phyloP scores from a whole-genome alignment of 1,284 basidiomycete species.

The Exobasidium rhododendri region DNA sequence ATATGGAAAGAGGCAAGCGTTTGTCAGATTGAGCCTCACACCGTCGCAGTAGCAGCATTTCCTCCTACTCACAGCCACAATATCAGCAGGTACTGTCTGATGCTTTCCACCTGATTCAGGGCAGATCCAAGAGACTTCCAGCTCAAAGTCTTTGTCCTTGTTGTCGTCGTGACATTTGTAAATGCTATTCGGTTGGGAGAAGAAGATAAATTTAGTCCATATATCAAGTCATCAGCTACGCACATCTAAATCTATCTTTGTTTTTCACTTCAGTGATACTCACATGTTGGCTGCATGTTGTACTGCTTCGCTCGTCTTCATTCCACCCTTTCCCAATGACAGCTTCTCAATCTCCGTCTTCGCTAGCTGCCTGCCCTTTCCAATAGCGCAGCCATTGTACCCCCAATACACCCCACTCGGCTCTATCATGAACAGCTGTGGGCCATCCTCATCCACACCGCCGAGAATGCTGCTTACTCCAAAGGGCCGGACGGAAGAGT shows the following conservation, averaged over 20 bases:
- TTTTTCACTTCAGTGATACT: slow-evolving; percentile 13
- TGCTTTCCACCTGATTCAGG: slow-evolving; percentile 70
- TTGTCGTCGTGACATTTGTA: slow-evolving; percentile 95
- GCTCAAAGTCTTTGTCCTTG: slow-evolving; percentile 96
- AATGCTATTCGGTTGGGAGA: slow-evolving; percentile 63
- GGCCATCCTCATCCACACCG: slow-evolving; percentile 75
- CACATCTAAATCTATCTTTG: not conserved
- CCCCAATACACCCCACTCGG: slow-evolving; percentile 88
- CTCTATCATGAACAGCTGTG: slow-evolving; percentile 85
- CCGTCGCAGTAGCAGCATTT: too few species aligned
- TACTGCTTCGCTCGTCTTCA: slow-evolving; percentile 61
- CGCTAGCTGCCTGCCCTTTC: slow-evolving; percentile 92
- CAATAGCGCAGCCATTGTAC: slow-evolving; percentile 66
- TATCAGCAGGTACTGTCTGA: slow-evolving; percentile 11
- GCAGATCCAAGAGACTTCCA: slow-evolving; percentile 96
- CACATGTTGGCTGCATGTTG: slow-evolving; percentile 50
- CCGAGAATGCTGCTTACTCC: slow-evolving; percentile 90
- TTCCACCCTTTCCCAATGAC: slow-evolving; percentile 65
- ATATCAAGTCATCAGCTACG: not conserved
- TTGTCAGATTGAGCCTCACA: not conserved
- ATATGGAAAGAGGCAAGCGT: not conserved
- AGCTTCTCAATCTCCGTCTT: slow-evolving; percentile 99
- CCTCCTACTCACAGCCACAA: slow-evolving; percentile 5
- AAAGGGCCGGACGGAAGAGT: slow-evolving; percentile 96
- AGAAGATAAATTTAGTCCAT: too few species aligned